A percentile compares a stretch with the other conserved stretches of the same genome.
Conservation (phyloP, 352 stramenopile species). For the Globisporangium okanoganense region DNA sequence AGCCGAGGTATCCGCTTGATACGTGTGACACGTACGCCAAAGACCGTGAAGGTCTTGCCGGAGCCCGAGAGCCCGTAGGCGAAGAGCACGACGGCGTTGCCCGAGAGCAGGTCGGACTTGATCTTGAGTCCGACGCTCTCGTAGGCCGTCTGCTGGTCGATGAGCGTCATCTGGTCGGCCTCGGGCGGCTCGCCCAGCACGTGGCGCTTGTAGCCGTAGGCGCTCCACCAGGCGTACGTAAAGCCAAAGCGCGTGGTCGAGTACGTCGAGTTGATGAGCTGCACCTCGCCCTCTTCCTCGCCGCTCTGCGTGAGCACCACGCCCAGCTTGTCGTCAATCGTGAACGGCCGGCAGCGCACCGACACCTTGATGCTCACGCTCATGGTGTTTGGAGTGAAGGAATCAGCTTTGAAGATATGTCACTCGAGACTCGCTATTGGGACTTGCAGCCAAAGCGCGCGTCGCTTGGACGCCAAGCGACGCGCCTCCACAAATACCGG, state of each 20-base stretch:
- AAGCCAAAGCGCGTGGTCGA: conserved; percentile 92
- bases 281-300: conserved; percentile 92
- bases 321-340: conserved; percentile 88
- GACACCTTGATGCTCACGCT: conserved; percentile 90
- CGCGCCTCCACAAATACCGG: too few relatives aligned
- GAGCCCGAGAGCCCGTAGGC: conserved; percentile 91
- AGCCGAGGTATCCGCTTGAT: background rate
- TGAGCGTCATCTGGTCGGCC: conserved; percentile 82
- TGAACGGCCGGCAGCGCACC: conserved; percentile 85
- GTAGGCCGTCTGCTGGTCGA: conserved; percentile 91
- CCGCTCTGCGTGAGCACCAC: conserved; percentile 89
- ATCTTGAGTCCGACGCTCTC: conserved; percentile 88
- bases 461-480: background rate
- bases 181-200: conserved; percentile 59
- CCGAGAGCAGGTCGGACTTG: conserved; percentile 86
- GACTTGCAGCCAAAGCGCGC: background rate
- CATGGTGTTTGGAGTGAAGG: conserved; percentile 30
- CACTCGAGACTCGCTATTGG: background rate
- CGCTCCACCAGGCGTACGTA: conserved; percentile 93
- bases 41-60: conserved; percentile 94
- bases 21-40: conserved; percentile 46
- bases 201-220: conserved; percentile 90
- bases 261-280: conserved; percentile 92
- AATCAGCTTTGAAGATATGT: background rate
- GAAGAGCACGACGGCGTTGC: conserved; percentile 93